Base-by-base conservation (phyloP, 768 basidiomycete species). In the Tylopilus felleus region DNA sequence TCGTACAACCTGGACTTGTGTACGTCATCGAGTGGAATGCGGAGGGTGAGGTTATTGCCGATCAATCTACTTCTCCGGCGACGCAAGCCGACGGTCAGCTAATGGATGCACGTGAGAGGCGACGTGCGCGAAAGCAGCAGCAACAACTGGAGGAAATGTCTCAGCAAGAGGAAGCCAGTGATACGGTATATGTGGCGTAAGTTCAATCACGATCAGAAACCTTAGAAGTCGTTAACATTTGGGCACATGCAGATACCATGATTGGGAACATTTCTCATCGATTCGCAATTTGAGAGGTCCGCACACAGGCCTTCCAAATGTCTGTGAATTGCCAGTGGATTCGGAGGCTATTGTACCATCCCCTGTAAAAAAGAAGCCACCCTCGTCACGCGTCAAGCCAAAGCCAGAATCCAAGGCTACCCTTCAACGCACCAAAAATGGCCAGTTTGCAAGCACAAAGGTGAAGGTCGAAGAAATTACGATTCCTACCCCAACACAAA, bases 211-310 rank as follows among this genome's bases (percentile, higher is more conserved):
- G 13, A 48, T 51, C 45, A 52, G 52, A 40, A 49, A 41, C 55
- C 28, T 45, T 38, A 40, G 36, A 48, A 25, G 25, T 55, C 7
- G 25, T 48, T 61, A 51, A 60, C 65, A 47, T 52, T 53, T 25
- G 23, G 44, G 52, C 12, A 45, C 38, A 23, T 27, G 43, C 63
- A 90, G 90, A 28, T 95, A 93, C 67, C 88, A 94, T 64, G 90
- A 93, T 68, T 94, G 90, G 90, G 93, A 96, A 65, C 93, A 96
- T 67, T 96, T 94, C 64, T 93, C 90, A 13, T 90, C 88, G n/a
- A 90, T 96, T 54, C 87, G 93, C 43, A 94, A 92, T 68, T 73
- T 93, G 49, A 77, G 77, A 16, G 93, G 93, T 2, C 93, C 93
- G 0, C 92, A 93, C 66, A 74, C 81, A 0, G 93, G 91, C 8